Base-by-base conservation (phyloP, 1,284 basidiomycete species). In the Trichosporon sp. region DNA sequence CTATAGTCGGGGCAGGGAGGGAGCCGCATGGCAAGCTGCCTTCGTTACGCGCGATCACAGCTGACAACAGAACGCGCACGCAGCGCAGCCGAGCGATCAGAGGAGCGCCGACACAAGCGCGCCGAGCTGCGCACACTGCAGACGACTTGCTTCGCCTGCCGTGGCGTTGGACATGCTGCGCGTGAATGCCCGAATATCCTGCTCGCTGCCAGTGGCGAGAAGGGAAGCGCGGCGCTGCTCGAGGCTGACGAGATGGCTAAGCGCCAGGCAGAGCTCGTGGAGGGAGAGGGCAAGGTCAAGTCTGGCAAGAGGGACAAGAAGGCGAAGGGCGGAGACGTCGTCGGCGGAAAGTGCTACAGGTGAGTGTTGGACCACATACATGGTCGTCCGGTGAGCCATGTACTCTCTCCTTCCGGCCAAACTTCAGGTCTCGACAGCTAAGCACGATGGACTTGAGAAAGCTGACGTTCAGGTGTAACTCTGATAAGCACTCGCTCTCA, bases 61-160 rank as follows among this genome's bases (percentile, higher is more conserved):
- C 61, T 60, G 49, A 65, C 60, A 36, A 11, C 52, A 77, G 76
- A 72, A 44, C 67, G 71, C 31, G 67, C 72, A 16, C 65, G 68
- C 34, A 25, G 69, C 8, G 67, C 68, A 2, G 69, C 66, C 1
- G 68, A 73, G 19, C 71, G 70, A 49, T 86, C 86, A 3, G 91
- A 90, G 74, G 73, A 82, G 25, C 83, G 92, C 54, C 84, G 92
- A 14, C 74, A 87, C 60, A 84, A 87, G 69, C 86, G 93, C 31
- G 86, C 86, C 58, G 77, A 86, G 6, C 86, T 89, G 60, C 85
- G 87, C 54, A 74, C 83, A 9, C 78, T 83, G 21, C 80, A 82
- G 3, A 91, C 87, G 3, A 88, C 86, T 8, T 96, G 94, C 76
- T 95, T 92, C 77, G 91, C 90, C 1, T 97, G 94, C 81, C 86